Conservation (phyloP, 2,329 filamentous ascomycete species). For the Colletotrichum simmondsii region DNA sequence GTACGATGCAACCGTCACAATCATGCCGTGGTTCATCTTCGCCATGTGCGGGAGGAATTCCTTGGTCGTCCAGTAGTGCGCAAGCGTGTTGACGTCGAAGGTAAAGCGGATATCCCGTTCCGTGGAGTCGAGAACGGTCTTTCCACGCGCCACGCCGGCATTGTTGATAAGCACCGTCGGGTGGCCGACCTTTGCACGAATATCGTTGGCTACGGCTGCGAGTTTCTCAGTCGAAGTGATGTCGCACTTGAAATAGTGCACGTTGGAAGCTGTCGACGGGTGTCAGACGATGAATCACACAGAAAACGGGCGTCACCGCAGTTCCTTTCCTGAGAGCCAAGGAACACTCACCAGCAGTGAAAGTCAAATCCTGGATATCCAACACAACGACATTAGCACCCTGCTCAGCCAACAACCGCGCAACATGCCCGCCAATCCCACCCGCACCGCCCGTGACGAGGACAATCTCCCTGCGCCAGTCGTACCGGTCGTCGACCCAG, state of each 20-base stretch:
- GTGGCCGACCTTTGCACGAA: conserved; percentile 67
- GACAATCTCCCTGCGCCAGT: conserved; percentile 77
- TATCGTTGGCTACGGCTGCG: conserved; percentile 58
- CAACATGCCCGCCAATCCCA: conserved; percentile 77
- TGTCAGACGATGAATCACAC: conserved; percentile 13
- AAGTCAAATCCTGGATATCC: conserved; percentile 72
- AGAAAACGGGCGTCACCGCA: background rate
- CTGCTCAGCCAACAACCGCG: conserved; percentile 71
- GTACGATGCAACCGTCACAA: conserved; percentile 76
- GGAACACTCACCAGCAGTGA: conserved; percentile 54
- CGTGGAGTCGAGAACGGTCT: conserved; percentile 67
- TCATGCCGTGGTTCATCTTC: conserved; percentile 73
- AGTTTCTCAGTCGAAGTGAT: conserved; percentile 69
- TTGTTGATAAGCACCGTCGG: conserved; percentile 81
- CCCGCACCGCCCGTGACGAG: conserved; percentile 80
- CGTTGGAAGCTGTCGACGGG: conserved; percentile 52
- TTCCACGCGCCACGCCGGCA: conserved; percentile 72
- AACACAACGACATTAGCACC: conserved; percentile 77
- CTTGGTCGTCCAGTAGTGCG: conserved; percentile 74
- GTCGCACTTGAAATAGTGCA: conserved; percentile 78
- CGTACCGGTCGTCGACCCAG: conserved; percentile 64
- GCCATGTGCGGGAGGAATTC: conserved; percentile 77
- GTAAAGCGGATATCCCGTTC: conserved; percentile 72
- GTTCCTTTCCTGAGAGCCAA: background rate
- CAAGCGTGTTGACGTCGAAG: conserved; percentile 77